Evolutionary conservation across 163 green algal genomes (phyloP), one percentile per base, ranked within the genome.

Genomic region (Botryococcus braunii): DNA sequence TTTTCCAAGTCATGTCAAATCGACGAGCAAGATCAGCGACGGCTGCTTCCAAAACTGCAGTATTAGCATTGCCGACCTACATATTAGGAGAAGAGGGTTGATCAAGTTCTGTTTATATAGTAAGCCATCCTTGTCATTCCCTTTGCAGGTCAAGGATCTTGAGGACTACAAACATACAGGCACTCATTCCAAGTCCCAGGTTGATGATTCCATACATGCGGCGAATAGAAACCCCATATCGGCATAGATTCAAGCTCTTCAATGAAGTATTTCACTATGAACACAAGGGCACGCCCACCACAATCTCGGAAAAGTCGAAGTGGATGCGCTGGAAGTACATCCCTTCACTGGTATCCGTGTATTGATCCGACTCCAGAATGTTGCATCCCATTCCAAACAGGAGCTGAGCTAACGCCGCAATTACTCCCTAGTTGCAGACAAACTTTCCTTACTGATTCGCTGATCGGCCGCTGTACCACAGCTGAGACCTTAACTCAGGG

Each of bases 251-350:
- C 21, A 13, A 55, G 17, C 21, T 55, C 46, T 55, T 55, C 21
- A 21, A 13, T 55, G 13, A 21, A 13, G 21, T 21, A 27, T 55
- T 13, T 21, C 13, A 21, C 46, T 13, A 13, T 21, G 13, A 27
- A 21, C 21, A 21, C 46, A 55, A 55, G 46, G 13, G 17, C 13
- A 13, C 17, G 46, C 36, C 35, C 59, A 68, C 40, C 39, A 55
- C 47, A 25, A 86, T 74, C 31, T 86, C 80, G 35, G 46, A 70
- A 64, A 79, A 85, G 74, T 89, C 82, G 68, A 89, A 86, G 35
- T 66, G 62, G 40, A 92, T 83, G 29, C 85, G 75, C 75, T 92
- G 87, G 65, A 89, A 94, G 62, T 91, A 92, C 29, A 76, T 63
- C 32, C 62, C 66, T 6, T 70, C 72, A 41, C 82, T 68, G 3